Base-by-base conservation (phyloP, 352 stramenopile species). In the Globisporangium spinosum region DNA sequence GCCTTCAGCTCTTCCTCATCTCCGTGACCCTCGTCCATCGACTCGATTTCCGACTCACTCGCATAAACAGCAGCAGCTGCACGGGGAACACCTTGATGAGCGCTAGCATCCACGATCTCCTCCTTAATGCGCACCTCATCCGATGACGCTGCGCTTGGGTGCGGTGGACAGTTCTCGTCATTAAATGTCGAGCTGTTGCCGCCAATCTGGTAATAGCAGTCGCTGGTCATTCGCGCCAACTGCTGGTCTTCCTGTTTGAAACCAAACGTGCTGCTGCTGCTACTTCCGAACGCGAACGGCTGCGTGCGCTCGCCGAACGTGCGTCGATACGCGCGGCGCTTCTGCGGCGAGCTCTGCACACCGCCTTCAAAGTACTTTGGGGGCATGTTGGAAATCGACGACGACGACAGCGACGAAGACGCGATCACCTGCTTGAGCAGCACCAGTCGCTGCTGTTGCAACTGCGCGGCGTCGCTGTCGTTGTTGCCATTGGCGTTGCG, bases 231-330 rank as follows among this genome's bases (percentile, higher is more conserved):
- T 56, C 20, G 10, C 32, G 32, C 12, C n/a, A 32, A 10, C 38
- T 29, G 55, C 22, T 35, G 22, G 1, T 32, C 34, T 51, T 67
- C 65, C 15, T 72, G 38, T 22, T 27, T 67, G 38, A 64, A 66
- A 56, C 56, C 60, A 23, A 9, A 22, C 58, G 60, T 62, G 27
- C 32, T 66, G 58, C 5, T 38, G 49, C 3, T 57, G 57, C 12
- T 45, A 20, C 38, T 45, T 20, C 62, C 69, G 45, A 91, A 89
- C 12, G 69, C 71, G 62, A 94, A 94, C 43, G 71, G 68, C 43
- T 78, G 71, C 5, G 77, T 64, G 15, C 74, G 81, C 34, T 87
- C 79, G 20, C 83, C 83, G 45, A 93, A 90, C 40, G 80, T 91
- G 9, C 85, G 83, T 12, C 70, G 76, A 58, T 90, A 61, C 2